Conservation (phyloP, 495 filamentous ascomycete genomes). For the Talaromyces borbonicus region DNA sequence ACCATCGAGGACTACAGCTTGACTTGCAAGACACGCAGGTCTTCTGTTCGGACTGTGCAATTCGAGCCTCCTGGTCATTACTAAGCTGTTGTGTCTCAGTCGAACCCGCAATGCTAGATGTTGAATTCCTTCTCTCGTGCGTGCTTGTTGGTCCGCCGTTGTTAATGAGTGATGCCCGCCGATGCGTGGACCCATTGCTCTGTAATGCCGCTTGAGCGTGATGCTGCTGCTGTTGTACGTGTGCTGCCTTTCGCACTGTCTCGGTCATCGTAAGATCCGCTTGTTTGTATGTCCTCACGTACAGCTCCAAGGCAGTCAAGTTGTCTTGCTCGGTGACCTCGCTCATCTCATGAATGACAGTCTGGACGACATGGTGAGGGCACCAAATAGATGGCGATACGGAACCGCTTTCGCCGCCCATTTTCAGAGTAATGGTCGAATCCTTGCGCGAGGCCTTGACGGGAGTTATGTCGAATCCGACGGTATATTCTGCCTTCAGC, state of each 20-base stretch:
- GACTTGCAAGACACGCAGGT: conserved; percentile 32
- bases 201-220: conserved; percentile 22
- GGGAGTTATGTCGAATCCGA: conserved; percentile 85
- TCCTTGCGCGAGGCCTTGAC: conserved; percentile 81
- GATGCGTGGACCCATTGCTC: conserved; percentile 18
- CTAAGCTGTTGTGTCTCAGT: conserved; percentile 30
- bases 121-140: conserved; percentile 21
- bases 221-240: conserved; percentile 39
- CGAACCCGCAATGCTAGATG: conserved; percentile 19
- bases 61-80: conserved; percentile 19
- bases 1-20: conserved; percentile 34
- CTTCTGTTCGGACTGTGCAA: conserved; percentile 13
- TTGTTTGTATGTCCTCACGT: conserved; percentile 82
- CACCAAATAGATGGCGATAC: conserved; percentile 81
- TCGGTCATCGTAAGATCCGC: conserved; percentile 83
- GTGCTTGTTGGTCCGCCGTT: conserved; percentile 16
- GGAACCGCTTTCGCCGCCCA: conserved; percentile 66
- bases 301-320: conserved; percentile 74
- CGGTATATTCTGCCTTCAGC: conserved; percentile 64
- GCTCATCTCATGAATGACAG: conserved; percentile 63
- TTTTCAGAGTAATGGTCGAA: conserved; percentile 56
- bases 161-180: conserved; percentile 31
- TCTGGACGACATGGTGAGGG: conserved; percentile 69
- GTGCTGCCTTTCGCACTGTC: conserved; percentile 78
- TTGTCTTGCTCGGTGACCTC: conserved; percentile 52